Percentiles rank a stretch among this genome's conserved stretches.
These are phyloP conservation scores for Tricholomella constricta DNA, from an alignment of 768 basidiomycete species.

Conservation along the genomic window DNA sequence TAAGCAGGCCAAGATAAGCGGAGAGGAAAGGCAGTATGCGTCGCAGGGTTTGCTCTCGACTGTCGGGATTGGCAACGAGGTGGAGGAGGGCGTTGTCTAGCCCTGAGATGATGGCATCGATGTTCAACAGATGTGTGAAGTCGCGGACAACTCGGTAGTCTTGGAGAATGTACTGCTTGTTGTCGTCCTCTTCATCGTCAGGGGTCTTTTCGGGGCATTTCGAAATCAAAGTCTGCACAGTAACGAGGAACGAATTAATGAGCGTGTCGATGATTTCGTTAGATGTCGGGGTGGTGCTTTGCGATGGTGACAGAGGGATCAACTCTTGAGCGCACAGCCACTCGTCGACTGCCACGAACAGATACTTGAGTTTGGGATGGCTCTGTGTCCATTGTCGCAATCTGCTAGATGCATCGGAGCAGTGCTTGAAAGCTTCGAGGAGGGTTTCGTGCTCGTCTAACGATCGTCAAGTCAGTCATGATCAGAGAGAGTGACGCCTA, in stretches of 20 bases:
- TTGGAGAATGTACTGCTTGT: constrained; percentile 55
- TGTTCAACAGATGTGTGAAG: constrained; percentile 50
- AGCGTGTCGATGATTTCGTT: constrained; percentile 37
- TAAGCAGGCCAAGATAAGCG: constrained; percentile 57
- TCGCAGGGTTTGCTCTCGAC: constrained; percentile 37
- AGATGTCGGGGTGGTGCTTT: constrained; percentile 10
- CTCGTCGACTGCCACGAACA: constrained; percentile 31
- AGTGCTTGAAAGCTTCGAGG: constrained; percentile 25
- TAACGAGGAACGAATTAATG: constrained; percentile 65
- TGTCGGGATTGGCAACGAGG: constrained; percentile 37
- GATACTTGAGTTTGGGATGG: constrained; percentile 30
- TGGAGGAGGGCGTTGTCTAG: constrained; percentile 40
- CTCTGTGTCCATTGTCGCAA: constrained; percentile 28
- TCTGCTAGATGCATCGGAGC: constrained; percentile 16
- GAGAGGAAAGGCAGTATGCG: constrained; percentile 77
- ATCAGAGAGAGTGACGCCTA: constrained; percentile 1
- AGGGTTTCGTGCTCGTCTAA: constrained; percentile 40
- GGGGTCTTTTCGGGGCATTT: constrained; percentile 30
- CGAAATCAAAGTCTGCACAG: constrained; percentile 60
- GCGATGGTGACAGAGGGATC: constrained; percentile 11
- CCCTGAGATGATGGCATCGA: constrained; percentile 42
- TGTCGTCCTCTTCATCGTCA: constrained; percentile 28
- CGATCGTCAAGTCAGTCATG: background rate
- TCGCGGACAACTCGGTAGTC: constrained; percentile 45
- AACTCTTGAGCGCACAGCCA: constrained; percentile 33